phyloP scores from a whole-genome alignment of 192 early-diverging fungal species.

The Powellomyces hirtus region DNA sequence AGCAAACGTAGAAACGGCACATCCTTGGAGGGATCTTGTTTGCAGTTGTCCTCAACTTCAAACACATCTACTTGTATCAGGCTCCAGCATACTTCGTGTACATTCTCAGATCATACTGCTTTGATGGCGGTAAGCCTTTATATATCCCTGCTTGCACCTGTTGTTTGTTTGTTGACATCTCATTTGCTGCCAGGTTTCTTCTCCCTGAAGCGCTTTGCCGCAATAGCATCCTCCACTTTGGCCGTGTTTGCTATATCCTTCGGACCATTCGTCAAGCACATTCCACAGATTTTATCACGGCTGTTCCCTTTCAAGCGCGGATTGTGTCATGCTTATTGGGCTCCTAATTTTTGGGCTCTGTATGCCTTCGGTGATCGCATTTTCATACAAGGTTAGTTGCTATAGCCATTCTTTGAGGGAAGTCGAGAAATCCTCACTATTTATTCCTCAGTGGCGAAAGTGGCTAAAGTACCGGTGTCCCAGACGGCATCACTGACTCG shows the following conservation, averaged over 20 bases:
- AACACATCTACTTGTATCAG: slow-evolving; percentile 88
- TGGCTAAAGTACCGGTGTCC: too few relatives aligned
- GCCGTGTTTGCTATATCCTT: slow-evolving; percentile 77
- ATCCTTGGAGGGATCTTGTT: slow-evolving; percentile 73
- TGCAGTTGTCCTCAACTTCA: slow-evolving; percentile 90
- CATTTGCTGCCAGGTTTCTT: too few relatives aligned
- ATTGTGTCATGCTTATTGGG: slow-evolving; percentile 95
- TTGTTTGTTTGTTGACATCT: too few relatives aligned
- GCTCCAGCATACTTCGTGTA: slow-evolving; percentile 91
- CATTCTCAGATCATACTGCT: slow-evolving; percentile 77
- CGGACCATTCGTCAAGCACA: slow-evolving; percentile 76
- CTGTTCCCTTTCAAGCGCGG: slow-evolving; percentile 98
- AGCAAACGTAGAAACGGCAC: slow-evolving; percentile 53
- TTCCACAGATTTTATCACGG: slow-evolving; percentile 73
- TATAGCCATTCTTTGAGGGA: too few relatives aligned
- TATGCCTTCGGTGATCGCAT: slow-evolving; percentile 80
- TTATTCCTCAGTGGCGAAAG: neutral
- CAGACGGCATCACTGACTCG: slow-evolving; percentile 66
- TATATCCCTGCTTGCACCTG: too few relatives aligned
- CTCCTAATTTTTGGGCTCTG: slow-evolving; percentile 96
- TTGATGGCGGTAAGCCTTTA: slow-evolving; percentile 8
- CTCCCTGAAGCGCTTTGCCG: slow-evolving; percentile 46
- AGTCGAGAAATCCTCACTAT: neutral
- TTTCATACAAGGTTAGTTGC: slow-evolving; percentile 47
- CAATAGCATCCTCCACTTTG: slow-evolving; percentile 63